Base-by-base conservation (phyloP, 169 alveolate species). In the Perkinsus olseni region DNA sequence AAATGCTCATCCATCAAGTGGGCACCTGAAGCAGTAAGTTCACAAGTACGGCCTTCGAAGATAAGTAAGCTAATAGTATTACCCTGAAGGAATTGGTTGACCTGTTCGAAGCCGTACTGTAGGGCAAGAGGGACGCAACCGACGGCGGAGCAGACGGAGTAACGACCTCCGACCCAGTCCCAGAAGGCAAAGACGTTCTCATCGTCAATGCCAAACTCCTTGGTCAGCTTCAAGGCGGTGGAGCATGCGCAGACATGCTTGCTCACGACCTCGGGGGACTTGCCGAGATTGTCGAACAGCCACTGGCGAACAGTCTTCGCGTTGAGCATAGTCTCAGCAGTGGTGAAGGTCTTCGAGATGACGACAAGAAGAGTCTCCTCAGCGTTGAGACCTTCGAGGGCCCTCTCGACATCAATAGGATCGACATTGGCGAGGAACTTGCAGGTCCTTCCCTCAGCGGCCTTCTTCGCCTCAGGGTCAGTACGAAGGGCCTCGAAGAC, bases 131-230 rank as follows among this genome's bases (percentile, higher is more conserved):
- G 99, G 0, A 99, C 95, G 4, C 99, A 95, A 39, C 99, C 99
- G n/a, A 99, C 99, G 0, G 99, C 99, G 93, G 99, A 97, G 92
- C 99, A 97, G 0, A 98, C 99, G 34, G 99, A 98, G 97, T 96
- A 99, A 91, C 99, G 96, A 31, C 99, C 99, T 13, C 99, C 99
- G 36, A 99, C 99, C 99, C 99, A 99, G 94, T 98, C 99, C 99
- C 99, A 99, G 94, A 99, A 99, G 51, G 99, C 99, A 94, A 99
- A 99, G 24, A 98, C 99, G 92, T 97, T 96, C 74, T 97, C 97
- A 91, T 97, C 98, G n/a, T 95, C 94, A 31, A 98, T 96, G 48
- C 99, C 99, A 93, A 98, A 98, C 92, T 97, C 97, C 92, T 91
- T 38, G 20, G 99, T 98, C 92, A 97, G 97, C 92, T 96, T 94